These are phyloP conservation scores for Solanum chilense DNA, from an alignment of 257 asterid genomes.

Conservation along the genomic window DNA sequence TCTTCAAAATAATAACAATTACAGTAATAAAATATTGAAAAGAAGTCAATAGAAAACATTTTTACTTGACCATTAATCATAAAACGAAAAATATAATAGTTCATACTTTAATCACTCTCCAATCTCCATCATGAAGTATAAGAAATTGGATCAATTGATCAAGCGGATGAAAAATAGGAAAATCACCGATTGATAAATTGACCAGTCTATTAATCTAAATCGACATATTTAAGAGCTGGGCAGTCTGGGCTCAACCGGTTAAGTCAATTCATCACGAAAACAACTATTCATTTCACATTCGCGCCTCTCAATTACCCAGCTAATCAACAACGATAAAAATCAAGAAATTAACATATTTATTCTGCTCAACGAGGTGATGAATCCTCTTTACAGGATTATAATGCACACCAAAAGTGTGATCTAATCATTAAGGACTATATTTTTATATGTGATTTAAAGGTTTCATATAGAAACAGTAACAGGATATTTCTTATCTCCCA, in stretches of 20 bases:
- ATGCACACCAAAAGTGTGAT: not conserved
- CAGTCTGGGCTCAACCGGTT: too few relatives aligned
- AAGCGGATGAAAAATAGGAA: not conserved
- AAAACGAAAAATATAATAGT: not conserved
- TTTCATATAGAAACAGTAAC: slow-evolving; percentile 22
- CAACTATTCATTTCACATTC: not conserved
- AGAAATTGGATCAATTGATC: not conserved
- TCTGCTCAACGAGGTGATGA: not conserved
- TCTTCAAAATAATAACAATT: too few relatives aligned
- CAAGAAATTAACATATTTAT: not conserved
- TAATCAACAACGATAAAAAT: not conserved
- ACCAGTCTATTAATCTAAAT: too few relatives aligned
- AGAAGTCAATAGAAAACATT: not conserved
- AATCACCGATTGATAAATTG: too few relatives aligned
- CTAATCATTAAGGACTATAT: not conserved
- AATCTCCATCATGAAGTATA: not conserved
- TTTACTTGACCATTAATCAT: not conserved
- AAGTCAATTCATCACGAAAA: too few relatives aligned
- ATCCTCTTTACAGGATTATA: not conserved
- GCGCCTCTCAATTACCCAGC: not conserved
- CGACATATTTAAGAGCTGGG: too few relatives aligned
- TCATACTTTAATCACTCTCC: not conserved
- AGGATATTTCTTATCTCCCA: slow-evolving; percentile 34
- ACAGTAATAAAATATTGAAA: not conserved
- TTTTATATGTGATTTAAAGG: not conserved